phyloP scores from a whole-genome alignment of 768 basidiomycete genomes.

The Coprinellus aureogranulatus region DNA sequence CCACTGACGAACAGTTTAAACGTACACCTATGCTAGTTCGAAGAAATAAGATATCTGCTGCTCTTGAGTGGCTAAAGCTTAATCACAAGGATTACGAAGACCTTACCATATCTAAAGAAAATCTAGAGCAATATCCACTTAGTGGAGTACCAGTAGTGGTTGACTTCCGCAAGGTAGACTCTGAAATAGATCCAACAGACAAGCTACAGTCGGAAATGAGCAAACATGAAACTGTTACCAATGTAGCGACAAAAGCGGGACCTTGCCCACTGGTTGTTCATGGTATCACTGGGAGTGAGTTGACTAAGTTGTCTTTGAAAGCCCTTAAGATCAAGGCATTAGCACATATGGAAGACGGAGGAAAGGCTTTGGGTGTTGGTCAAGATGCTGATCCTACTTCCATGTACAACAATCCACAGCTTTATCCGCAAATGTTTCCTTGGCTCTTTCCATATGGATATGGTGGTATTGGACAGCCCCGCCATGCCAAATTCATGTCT shows the following conservation, averaged over 20 bases:
- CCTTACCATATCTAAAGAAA: constrained; percentile 26
- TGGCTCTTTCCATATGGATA: constrained; percentile 37
- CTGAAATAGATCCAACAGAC: too few relatives aligned
- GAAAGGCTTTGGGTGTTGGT: constrained; percentile 27
- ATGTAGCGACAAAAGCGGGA: constrained; percentile 27
- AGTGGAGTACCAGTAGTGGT: constrained; percentile 21
- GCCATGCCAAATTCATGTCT: constrained; percentile 1
- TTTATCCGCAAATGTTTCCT: constrained; percentile 26
- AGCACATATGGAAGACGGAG: constrained; percentile 22
- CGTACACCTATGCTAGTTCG: constrained; percentile 18
- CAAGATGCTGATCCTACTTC: constrained; percentile 22
- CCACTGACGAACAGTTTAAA: not conserved
- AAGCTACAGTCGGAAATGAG: constrained; percentile 19
- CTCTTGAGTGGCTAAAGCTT: constrained; percentile 33
- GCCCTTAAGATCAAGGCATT: constrained; percentile 21
- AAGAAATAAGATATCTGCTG: constrained; percentile 18
- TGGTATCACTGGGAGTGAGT: constrained; percentile 28
- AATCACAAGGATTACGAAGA: constrained; percentile 36
- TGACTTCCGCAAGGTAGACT: too few relatives aligned
- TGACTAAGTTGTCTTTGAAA: constrained; percentile 17
- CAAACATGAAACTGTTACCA: constrained; percentile 22
- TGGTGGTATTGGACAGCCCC: constrained; percentile 21
- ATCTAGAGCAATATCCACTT: constrained; percentile 21
- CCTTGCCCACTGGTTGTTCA: constrained; percentile 37
- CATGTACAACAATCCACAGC: constrained; percentile 30